These are phyloP conservation scores for Barnettozyma populi DNA, from an alignment of 805 yeast species.

Conservation along the genomic window DNA sequence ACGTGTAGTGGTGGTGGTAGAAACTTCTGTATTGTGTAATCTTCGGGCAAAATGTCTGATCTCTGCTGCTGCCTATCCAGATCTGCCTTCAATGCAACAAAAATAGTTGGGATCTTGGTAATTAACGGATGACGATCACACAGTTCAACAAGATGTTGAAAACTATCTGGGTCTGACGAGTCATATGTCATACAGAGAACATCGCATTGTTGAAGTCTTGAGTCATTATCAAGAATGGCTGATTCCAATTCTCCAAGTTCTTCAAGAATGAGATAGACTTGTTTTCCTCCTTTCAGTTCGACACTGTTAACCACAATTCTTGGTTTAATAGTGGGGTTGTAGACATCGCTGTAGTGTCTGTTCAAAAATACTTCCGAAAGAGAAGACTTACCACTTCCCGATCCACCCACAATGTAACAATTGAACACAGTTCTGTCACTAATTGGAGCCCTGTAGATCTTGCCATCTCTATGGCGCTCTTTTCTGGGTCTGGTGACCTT, in stretches of 20 bases:
- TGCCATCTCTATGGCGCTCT: constrained; percentile 59
- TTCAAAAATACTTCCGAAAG: constrained; percentile 77
- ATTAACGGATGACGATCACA: constrained; percentile 51
- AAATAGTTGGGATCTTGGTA: constrained; percentile 71
- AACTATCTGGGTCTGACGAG: constrained; percentile 93
- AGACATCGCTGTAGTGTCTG: constrained; percentile 60
- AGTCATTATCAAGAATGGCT: constrained; percentile 67
- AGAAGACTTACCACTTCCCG: constrained; percentile 83
- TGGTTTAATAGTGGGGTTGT: constrained; percentile 80
- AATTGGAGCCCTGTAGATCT: constrained; percentile 60
- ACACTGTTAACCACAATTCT: constrained; percentile 85
- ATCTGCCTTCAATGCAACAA: constrained; percentile 93
- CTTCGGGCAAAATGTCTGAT: constrained; percentile 80
- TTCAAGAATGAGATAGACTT: constrained; percentile 84
- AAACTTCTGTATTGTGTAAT: constrained; percentile 59
- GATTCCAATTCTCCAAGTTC: constrained; percentile 86
- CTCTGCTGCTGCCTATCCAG: constrained; percentile 93
- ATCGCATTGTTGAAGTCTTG: constrained; percentile 78
- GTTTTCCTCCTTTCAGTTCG: constrained; percentile 91
- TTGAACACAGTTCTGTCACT: constrained; percentile 87
- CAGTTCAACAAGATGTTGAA: constrained; percentile 73
- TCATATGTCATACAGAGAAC: constrained; percentile 88
- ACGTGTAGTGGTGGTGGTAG: constrained; percentile 86
- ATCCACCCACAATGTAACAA: constrained; percentile 82
- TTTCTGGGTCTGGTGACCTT: constrained; percentile 80